Evolutionary conservation across 495 filamentous ascomycete genomes (phyloP).

Genomic region (Recurvomyces mirabilis): DNA sequence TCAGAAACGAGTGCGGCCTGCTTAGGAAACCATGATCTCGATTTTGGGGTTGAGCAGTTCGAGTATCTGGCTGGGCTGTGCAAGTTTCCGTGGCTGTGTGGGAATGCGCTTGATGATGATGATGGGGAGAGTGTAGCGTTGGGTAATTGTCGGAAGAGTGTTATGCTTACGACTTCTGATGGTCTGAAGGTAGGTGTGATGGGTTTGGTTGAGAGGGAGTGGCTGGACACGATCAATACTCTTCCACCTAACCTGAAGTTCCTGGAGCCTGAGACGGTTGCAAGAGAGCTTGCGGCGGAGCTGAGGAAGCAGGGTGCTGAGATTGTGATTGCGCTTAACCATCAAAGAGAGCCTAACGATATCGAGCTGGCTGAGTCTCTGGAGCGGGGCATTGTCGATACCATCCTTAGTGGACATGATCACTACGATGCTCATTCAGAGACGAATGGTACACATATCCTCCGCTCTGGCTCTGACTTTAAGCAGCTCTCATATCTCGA

Average conservation of each 20-base stretch:
- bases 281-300: constrained; percentile 54
- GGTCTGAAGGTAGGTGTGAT: constrained; percentile 78
- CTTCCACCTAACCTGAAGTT: constrained; percentile 72
- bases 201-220: constrained; percentile 68
- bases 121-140: constrained; percentile 58
- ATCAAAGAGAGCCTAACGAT: constrained; percentile 69
- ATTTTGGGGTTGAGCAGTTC: constrained; percentile 80
- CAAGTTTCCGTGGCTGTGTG: constrained; percentile 79
- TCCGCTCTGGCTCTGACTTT: constrained; percentile 80
- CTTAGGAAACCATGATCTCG: constrained; percentile 87
- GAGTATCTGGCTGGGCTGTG: constrained; percentile 60
- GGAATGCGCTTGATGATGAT: constrained; percentile 72
- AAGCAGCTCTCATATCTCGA: constrained; percentile 85
- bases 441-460: constrained; percentile 65
- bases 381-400: constrained; percentile 58
- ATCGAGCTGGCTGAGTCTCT: constrained; percentile 64
- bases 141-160: constrained; percentile 54
- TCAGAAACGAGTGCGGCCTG: constrained; percentile 64
- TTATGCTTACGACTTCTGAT: constrained; percentile 65
- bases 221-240: constrained; percentile 78
- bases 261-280: constrained; percentile 60
- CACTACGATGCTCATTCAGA: constrained; percentile 71
- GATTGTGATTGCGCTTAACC: constrained; percentile 68
- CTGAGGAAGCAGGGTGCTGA: constrained; percentile 69
- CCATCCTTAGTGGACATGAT: constrained; percentile 82